Conservation (phyloP, 2,329 filamentous ascomycete genomes). For the Aspergillus clavatus region DNA sequence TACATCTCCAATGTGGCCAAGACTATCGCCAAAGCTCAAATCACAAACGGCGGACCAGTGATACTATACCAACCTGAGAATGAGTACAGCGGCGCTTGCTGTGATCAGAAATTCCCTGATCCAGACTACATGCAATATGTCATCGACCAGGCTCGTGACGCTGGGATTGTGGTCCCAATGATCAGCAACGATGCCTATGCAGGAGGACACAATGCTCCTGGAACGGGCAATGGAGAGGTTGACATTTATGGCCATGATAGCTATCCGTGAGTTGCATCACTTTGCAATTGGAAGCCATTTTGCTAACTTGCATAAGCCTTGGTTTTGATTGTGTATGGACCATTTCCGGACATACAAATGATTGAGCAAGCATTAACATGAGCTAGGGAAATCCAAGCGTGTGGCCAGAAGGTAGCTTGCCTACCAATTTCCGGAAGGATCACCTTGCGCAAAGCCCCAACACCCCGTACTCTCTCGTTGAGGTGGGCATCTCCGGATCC, state of each 20-base stretch:
- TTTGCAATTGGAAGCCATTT: background rate
- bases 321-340: constrained; percentile 38
- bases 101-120: constrained; percentile 57
- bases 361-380: no score
- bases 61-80: constrained; percentile 79
- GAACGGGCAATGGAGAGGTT: constrained; percentile 51
- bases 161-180: constrained; percentile 68
- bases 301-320: constrained; percentile 21
- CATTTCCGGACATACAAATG: no score
- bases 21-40: constrained; percentile 69
- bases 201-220: constrained; percentile 59
- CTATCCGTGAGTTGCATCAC: constrained; percentile 46
- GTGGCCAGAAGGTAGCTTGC: constrained; percentile 57
- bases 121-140: constrained; percentile 66
- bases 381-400: constrained; percentile 49
- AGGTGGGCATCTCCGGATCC: constrained; percentile 34
- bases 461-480: constrained; percentile 61
- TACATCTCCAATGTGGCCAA: constrained; percentile 60
- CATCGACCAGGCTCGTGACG: constrained; percentile 61
- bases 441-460: constrained; percentile 59
- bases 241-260: constrained; percentile 65
- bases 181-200: constrained; percentile 69
- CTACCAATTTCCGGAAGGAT: constrained; percentile 50
- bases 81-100: constrained; percentile 60
- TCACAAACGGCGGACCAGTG: constrained; percentile 75